A percentile compares a stretch with the other conserved stretches of the same genome.
These are phyloP conservation scores for Hypomontagnella monticulosa DNA, from an alignment of 495 filamentous ascomycete genomes.

Conservation along the genomic window DNA sequence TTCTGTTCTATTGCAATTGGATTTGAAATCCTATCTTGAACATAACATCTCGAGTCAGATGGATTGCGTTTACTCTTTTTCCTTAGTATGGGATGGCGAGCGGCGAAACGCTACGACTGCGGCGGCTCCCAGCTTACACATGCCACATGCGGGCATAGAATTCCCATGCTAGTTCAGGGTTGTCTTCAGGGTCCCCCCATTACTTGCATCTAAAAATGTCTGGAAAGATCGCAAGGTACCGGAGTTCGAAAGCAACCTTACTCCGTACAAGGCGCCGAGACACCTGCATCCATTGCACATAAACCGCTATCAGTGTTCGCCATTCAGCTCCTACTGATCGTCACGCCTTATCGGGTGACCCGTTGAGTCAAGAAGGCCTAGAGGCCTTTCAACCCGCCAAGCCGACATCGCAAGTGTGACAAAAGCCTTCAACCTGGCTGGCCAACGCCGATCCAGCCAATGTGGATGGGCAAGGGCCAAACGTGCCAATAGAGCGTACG, in stretches of 20 bases:
- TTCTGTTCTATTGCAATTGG: not conserved
- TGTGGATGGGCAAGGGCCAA: constrained; percentile 33
- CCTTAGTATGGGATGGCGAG: constrained; percentile 4
- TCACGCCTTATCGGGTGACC: constrained; percentile 35
- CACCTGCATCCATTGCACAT: constrained; percentile 17
- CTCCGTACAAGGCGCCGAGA: constrained; percentile 31
- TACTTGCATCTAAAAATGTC: constrained; percentile 17
- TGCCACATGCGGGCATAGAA: constrained; percentile 26
- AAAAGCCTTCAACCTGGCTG: constrained; percentile 32
- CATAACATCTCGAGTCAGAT: constrained; percentile 18
- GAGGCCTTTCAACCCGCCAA: constrained; percentile 16
- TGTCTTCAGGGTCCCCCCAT: constrained; percentile 34
- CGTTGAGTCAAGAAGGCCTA: constrained; percentile 16
- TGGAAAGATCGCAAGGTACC: constrained; percentile 28
- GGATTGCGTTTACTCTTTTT: constrained; percentile 12
- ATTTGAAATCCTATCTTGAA: constrained; percentile 7
- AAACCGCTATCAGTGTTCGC: constrained; percentile 36
- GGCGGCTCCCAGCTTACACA: constrained; percentile 35
- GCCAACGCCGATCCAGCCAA: constrained; percentile 30
- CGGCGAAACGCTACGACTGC: not conserved
- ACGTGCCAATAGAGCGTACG: constrained; percentile 41
- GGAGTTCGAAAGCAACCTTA: constrained; percentile 27
- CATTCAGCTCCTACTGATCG: constrained; percentile 36
- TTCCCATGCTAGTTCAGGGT: constrained; percentile 20
- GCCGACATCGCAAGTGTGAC: constrained; percentile 38